These are phyloP conservation scores for Cutaneotrichosporon cyanovorans DNA, from an alignment of 1,284 basidiomycete genomes.

Conservation along the genomic window DNA sequence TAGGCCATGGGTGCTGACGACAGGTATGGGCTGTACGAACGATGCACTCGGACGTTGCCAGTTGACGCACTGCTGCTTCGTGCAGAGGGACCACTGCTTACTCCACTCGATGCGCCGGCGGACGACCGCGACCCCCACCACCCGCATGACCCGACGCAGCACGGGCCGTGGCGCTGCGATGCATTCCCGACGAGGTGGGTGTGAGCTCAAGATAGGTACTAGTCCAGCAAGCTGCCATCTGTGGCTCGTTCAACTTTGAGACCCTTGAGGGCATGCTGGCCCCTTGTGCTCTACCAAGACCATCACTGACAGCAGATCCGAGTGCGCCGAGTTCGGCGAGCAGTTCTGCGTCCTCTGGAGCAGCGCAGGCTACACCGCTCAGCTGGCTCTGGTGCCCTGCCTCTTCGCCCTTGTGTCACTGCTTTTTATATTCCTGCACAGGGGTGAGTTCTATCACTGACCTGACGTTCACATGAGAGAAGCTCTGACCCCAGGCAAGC, in stretches of 20 bases:
- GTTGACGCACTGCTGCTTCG: slow-evolving; percentile 24
- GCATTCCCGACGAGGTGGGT: slow-evolving; percentile 39
- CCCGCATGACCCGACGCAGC: not conserved
- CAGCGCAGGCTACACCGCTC: slow-evolving; percentile 41
- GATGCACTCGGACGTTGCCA: slow-evolving; percentile 33
- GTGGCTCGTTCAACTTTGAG: too few relatives aligned
- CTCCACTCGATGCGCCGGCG: not conserved
- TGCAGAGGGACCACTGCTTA: slow-evolving; percentile 24
- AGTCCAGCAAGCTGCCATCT: not conserved
- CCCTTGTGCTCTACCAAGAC: too few relatives aligned
- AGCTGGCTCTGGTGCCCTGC: slow-evolving; percentile 43
- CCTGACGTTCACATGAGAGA: not conserved
- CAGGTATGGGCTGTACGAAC: slow-evolving; percentile 44
- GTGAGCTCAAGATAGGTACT: too few relatives aligned
- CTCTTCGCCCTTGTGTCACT: slow-evolving; percentile 38
- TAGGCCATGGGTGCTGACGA: not conserved
- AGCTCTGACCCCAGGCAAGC: slow-evolving; percentile 23
- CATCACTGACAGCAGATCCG: slow-evolving; percentile 29
- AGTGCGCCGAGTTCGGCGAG: slow-evolving; percentile 43
- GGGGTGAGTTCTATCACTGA: slow-evolving; percentile 23
- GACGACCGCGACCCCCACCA: not conserved
- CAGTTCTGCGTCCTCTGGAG: slow-evolving; percentile 41
- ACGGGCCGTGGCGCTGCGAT: slow-evolving; percentile 28
- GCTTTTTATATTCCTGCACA: slow-evolving; percentile 44
- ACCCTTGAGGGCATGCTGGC: not conserved